Percentiles rank a stretch among this genome's conserved stretches.
Conservation (phyloP, 2,329 filamentous ascomycete species). For the Claviceps cyperi region DNA sequence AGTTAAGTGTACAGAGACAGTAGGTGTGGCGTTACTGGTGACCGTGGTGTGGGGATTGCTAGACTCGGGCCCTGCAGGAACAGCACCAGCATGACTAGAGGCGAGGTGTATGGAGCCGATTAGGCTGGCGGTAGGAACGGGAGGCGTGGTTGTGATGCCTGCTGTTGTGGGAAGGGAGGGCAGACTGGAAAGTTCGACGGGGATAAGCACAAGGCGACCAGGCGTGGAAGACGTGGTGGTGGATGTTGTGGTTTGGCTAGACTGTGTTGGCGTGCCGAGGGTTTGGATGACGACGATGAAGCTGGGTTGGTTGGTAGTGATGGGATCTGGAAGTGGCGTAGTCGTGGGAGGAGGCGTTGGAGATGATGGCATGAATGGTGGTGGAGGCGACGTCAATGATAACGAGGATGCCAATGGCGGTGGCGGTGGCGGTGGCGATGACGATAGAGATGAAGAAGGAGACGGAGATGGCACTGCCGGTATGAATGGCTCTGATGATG, state of each 20-base stretch:
- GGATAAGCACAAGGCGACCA: constrained; percentile 15
- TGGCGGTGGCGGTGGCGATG: not conserved
- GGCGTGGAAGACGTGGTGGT: constrained; percentile 4
- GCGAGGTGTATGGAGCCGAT: constrained; percentile 5
- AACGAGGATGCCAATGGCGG: too few relatives aligned
- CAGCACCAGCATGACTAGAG: not conserved
- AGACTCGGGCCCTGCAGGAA: not conserved
- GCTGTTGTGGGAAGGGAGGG: not conserved
- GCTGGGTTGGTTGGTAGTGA: constrained; percentile 1
- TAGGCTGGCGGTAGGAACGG: constrained; percentile 1
- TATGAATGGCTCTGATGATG: not conserved
- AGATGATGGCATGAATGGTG: not conserved
- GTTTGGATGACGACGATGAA: constrained; percentile 14
- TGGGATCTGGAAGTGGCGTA: not conserved
- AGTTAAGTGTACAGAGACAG: constrained; percentile 23
- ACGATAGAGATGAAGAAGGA: not conserved
- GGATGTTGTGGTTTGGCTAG: constrained; percentile 4
- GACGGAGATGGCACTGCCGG: not conserved
- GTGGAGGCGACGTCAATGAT: not conserved
- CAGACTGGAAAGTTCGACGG: constrained; percentile 10
- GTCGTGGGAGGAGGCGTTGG: not conserved
- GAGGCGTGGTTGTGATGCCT: not conserved
- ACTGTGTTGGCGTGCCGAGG: constrained; percentile 12
- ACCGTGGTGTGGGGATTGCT: constrained; percentile 12
- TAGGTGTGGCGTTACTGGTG: constrained; percentile 17